These are phyloP conservation scores for Candida chilensis DNA, from an alignment of 805 yeast genomes.

Conservation along the genomic window DNA sequence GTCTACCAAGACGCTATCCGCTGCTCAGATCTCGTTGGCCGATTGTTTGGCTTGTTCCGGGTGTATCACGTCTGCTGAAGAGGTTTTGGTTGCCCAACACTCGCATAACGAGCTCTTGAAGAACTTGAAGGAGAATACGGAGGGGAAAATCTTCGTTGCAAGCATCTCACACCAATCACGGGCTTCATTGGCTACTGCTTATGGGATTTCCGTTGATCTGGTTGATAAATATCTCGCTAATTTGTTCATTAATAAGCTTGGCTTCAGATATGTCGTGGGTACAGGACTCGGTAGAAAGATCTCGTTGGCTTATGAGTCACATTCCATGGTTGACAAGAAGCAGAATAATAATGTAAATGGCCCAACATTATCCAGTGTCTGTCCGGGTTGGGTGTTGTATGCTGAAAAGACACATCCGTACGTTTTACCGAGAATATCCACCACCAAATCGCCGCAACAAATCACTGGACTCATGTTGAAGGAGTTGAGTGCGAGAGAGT, in stretches of 20 bases:
- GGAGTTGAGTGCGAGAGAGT: constrained; percentile 25
- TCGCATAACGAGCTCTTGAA: constrained; percentile 72
- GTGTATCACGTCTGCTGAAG: constrained; percentile 96
- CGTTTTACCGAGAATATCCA: constrained; percentile 59
- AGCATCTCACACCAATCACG: constrained; percentile 84
- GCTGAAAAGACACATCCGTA: constrained; percentile 95
- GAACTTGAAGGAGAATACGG: constrained; percentile 31
- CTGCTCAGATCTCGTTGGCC: constrained; percentile 82
- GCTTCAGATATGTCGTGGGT: constrained; percentile 73
- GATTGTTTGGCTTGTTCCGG: constrained; percentile 98
- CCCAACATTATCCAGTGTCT: constrained; percentile 63
- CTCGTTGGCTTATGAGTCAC: constrained; percentile 36
- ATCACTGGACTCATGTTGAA: constrained; percentile 79
- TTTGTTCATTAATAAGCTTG: constrained; percentile 50
- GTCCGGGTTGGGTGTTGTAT: constrained; percentile 96
- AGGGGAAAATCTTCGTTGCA: constrained; percentile 46
- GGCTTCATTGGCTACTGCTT: constrained; percentile 71
- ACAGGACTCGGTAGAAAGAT: constrained; percentile 73
- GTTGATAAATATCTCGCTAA: constrained; percentile 56
- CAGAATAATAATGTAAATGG: constrained; percentile 8
- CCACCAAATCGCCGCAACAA: constrained; percentile 86
- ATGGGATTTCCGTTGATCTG: constrained; percentile 35
- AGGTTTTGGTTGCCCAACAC: constrained; percentile 83
- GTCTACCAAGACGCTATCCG: constrained; percentile 39
- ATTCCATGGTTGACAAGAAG: constrained; percentile 12